phyloP scores from a whole-genome alignment of 495 filamentous ascomycete genomes.

The Penicillium coffeae region DNA sequence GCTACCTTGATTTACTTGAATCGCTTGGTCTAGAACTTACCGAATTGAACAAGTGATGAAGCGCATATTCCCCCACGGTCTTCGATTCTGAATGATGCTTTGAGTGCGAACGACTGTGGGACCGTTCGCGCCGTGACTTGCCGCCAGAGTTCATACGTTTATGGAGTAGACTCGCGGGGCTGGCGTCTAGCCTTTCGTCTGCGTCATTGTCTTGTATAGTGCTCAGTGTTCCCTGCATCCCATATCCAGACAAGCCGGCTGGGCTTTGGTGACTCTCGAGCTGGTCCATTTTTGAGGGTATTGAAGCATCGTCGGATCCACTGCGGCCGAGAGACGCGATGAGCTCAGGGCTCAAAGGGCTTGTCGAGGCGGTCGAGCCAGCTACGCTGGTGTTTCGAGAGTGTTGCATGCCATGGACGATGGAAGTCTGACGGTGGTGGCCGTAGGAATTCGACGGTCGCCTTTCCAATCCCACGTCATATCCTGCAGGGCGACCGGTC shows the following conservation, averaged over 20 bases:
- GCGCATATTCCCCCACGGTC: conserved; percentile 92
- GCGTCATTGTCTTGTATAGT: conserved; percentile 42
- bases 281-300: conserved; percentile 28
- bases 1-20: no score
- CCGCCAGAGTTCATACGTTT: conserved; percentile 50
- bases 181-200: conserved; percentile 20
- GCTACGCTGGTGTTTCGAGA: conserved; percentile 80
- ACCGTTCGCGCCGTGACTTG: conserved; percentile 63
- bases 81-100: conserved; percentile 72
- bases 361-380: conserved; percentile 59
- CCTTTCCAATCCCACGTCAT: conserved; percentile 62
- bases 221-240: conserved; percentile 28
- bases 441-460: conserved; percentile 69
- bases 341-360: conserved; percentile 79
- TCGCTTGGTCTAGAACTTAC: no score
- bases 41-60: conserved; percentile 94
- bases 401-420: conserved; percentile 91
- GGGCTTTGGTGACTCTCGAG: conserved; percentile 27
- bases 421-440: conserved; percentile 90
- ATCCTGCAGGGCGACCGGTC: conserved; percentile 37
- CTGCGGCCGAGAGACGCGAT: conserved; percentile 62
- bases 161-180: conserved; percentile 27
- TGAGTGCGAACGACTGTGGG: conserved; percentile 79
- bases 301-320: conserved; percentile 22
- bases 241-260: conserved; percentile 19